Evolutionary conservation across 1,284 basidiomycete species (phyloP).

Genomic region (Moesziomyces sp.): DNA sequence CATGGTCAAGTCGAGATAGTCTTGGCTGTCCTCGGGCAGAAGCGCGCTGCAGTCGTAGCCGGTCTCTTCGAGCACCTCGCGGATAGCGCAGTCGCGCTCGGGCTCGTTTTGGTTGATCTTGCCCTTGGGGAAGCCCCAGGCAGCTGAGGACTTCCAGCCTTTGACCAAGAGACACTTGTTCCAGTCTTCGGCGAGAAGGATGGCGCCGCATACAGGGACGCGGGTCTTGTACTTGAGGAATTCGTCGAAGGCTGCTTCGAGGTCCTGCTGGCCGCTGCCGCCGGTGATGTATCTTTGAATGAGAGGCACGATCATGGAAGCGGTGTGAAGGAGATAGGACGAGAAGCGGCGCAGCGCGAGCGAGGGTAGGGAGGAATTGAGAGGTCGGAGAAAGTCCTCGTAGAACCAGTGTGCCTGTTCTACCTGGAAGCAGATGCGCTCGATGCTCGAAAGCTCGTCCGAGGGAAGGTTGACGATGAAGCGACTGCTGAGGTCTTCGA

Average conservation of each 20-base stretch:
- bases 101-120: slow-evolving; percentile 93
- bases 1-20: slow-evolving; percentile 87
- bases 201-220: slow-evolving; percentile 98
- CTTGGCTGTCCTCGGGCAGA: slow-evolving; percentile 52
- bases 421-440: slow-evolving; percentile 97
- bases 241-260: slow-evolving; percentile 64
- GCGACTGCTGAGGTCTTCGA: slow-evolving; percentile 72
- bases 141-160: slow-evolving; percentile 94
- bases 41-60: slow-evolving; percentile 62
- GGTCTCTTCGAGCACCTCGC: slow-evolving; percentile 72
- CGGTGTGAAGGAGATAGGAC: slow-evolving; percentile 77
- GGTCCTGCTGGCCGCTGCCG: slow-evolving; percentile 53
- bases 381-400: slow-evolving; percentile 90
- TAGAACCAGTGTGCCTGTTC: slow-evolving; percentile 99
- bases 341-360: slow-evolving; percentile 85
- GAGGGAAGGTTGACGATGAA: slow-evolving; percentile 97
- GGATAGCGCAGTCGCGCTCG: slow-evolving; percentile 69
- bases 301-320: slow-evolving; percentile 62
- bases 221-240: slow-evolving; percentile 84
- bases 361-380: slow-evolving; percentile 87
- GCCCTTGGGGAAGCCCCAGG: slow-evolving; percentile 98
- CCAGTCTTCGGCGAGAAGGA: slow-evolving; percentile 89
- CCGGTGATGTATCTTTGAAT: slow-evolving; percentile 64
- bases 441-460: slow-evolving; percentile 88
- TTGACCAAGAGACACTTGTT: slow-evolving; percentile 79